These are phyloP conservation scores for Solanum gracilifrons DNA, from an alignment of 257 asterid genomes.

Conservation along the genomic window DNA sequence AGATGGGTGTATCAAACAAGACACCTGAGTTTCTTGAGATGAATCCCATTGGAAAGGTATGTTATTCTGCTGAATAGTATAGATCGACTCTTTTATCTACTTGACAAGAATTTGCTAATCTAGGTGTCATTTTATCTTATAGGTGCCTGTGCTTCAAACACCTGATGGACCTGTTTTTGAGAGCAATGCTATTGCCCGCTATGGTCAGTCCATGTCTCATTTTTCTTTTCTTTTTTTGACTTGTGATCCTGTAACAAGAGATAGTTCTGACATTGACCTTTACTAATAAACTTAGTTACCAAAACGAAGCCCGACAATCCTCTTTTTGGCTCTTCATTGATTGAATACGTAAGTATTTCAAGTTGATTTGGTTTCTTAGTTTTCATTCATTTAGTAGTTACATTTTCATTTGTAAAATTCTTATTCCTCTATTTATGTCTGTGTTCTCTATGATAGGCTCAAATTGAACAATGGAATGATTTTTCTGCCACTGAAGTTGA, in stretches of 20 bases:
- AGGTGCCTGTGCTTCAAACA: constrained; percentile 91
- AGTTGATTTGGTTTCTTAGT: background rate
- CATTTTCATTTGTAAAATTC: background rate
- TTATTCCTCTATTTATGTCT: background rate
- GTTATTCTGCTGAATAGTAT: background rate
- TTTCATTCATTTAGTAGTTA: background rate
- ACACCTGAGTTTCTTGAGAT: constrained; percentile 72
- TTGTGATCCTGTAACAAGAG: background rate
- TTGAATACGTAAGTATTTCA: constrained; percentile 53
- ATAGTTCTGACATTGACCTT: background rate
- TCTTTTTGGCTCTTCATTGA: constrained; percentile 54
- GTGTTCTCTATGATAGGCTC: constrained; percentile 27
- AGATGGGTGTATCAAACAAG: constrained; percentile 74
- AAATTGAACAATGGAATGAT: constrained; percentile 78
- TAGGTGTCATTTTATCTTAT: constrained; percentile 50
- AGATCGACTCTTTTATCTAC: background rate
- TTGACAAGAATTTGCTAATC: background rate
- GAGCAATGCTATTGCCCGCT: constrained; percentile 95
- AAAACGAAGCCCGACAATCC: constrained; percentile 31
- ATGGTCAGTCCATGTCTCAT: constrained; percentile 30
- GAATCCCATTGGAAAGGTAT: constrained; percentile 71
- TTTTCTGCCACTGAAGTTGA: constrained; percentile 63
- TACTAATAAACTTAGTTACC: constrained; percentile 36
- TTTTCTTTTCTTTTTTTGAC: background rate
- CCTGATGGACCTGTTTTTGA: constrained; percentile 82